These are phyloP conservation scores for Babjeviella inositovora DNA, from an alignment of 805 yeast species.

Conservation along the genomic window DNA sequence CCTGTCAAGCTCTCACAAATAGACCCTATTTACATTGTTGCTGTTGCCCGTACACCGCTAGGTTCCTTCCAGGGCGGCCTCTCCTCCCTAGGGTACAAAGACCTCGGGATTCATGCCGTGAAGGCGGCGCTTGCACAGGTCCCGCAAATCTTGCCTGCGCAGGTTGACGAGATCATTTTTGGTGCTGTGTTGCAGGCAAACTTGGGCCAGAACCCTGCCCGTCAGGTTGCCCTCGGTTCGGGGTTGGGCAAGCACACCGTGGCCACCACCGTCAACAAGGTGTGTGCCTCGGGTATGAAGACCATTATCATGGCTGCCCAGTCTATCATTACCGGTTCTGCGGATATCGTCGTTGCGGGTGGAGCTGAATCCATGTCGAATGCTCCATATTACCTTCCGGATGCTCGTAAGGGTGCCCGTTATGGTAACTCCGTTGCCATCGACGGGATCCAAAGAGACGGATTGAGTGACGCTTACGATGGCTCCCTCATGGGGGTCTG, in stretches of 20 bases:
- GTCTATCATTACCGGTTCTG: conserved; percentile 23
- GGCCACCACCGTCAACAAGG: conserved; percentile 25
- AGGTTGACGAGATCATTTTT: conserved; percentile 24
- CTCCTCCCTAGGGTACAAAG: too few relatives aligned
- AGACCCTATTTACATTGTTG: too few relatives aligned
- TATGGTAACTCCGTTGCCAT: conserved; percentile 29
- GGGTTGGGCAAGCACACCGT: conserved; percentile 22
- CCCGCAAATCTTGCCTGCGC: conserved; percentile 21
- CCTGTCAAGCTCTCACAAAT: too few relatives aligned
- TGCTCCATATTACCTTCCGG: conserved; percentile 23
- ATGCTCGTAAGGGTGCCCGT: conserved; percentile 26
- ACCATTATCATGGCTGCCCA: conserved; percentile 26
- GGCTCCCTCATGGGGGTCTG: conserved; percentile 27
- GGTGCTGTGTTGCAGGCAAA: conserved; percentile 30
- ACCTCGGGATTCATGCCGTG: too few relatives aligned
- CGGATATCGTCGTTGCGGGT: conserved; percentile 28
- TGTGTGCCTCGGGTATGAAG: conserved; percentile 29
- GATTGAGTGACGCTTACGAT: conserved; percentile 24
- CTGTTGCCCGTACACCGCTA: too few relatives aligned
- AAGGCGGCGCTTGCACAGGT: conserved; percentile 23
- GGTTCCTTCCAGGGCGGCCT: too few relatives aligned
- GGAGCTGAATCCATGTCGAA: conserved; percentile 33
- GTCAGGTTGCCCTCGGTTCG: conserved; percentile 29
- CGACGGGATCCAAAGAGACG: conserved; percentile 29
- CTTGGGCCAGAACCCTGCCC: conserved; percentile 29